A percentile compares a stretch with the other conserved stretches of the same genome.
phyloP scores from a whole-genome alignment of 2,329 filamentous ascomycete genomes.

The Pleomassaria siparia region DNA sequence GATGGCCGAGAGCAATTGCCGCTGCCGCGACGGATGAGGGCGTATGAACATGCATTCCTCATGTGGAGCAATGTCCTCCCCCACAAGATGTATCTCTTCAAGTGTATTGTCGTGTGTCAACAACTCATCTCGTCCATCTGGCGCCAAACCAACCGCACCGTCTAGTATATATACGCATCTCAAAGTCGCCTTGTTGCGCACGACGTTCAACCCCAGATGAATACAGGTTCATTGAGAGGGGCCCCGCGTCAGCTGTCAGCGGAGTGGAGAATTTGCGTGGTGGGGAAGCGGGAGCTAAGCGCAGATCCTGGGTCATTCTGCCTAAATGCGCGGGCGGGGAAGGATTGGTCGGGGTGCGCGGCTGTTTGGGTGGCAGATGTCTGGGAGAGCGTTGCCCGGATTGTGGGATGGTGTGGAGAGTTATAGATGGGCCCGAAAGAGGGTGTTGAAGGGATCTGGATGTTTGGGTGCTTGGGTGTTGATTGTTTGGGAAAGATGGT shows the following conservation, averaged over 20 bases:
- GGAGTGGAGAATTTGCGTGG: background rate
- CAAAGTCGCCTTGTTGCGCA: too few relatives aligned
- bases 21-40: constrained; percentile 1
- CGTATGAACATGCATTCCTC: background rate
- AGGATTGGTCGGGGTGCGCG: background rate
- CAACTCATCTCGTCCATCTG: background rate
- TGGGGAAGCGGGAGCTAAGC: constrained; percentile 5
- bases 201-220: too few relatives aligned
- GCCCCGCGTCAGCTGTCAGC: background rate
- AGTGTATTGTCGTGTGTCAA: too few relatives aligned
- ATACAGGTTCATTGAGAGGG: too few relatives aligned
- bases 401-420: background rate
- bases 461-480: too few relatives aligned
- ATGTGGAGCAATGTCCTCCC: background rate
- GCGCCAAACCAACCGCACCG: background rate
- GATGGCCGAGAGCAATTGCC: constrained; percentile 1
- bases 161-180: background rate
- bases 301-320: constrained; percentile 8
- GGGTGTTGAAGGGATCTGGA: too few relatives aligned
- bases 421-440: too few relatives aligned
- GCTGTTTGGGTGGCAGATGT: background rate
- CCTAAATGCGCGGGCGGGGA: constrained; percentile 5
- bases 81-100: too few relatives aligned
- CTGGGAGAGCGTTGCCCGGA: background rate
- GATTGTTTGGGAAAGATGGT: background rate